Base-by-base conservation (phyloP, 768 basidiomycete genomes). In the Astraeus odoratus region DNA sequence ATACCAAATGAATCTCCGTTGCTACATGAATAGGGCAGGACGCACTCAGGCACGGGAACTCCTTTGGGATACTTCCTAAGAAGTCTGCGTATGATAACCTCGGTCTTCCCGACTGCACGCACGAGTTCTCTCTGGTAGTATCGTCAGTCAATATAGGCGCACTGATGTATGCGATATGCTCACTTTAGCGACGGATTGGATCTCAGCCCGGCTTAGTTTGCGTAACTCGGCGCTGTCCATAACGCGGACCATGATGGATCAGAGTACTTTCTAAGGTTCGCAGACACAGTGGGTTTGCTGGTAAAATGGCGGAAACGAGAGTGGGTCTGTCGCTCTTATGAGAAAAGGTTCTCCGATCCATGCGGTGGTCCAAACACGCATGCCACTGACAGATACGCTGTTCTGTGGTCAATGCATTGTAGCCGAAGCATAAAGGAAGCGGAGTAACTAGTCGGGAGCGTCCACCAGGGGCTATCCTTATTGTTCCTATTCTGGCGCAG, bases 101-200 rank as follows among this genome's bases (percentile, higher is more conserved):
- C 63, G 1, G 52, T 61, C 49, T 59, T 61, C 2, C 51, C 59
- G 15, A 57, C 45, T 0, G 59, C 61, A n/a, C 52, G 52, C 16
- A 64, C 27, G 10, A 47, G 35, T 46, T 65, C 56, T 51, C 47
- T 44, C 63, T 65, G 24, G 18, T 2, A n/a, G n/a, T 38, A 20
- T 16, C n/a, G 30, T 23, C 15, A 23, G 23, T 39, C 3, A 22
- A 13, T 39, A 20, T 15, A 35, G 6, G 22, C 10, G 23, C 23
- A n/a, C 22, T 3, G 22, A 24, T n/a, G 15, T 0, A 13, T 22
- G 37, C 23, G 13, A 15, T 22, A 13, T 39, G 8, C 49, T 13
- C 34, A 54, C 60, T 51, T 58, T 58, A 35, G 61, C 54, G 12
- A 60, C 53, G 4, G 56, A 47, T 42, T 61, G 61, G 23, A 61